Conservation (phyloP, 2,329 filamentous ascomycete species). For the Stemphylium vesicarium region DNA sequence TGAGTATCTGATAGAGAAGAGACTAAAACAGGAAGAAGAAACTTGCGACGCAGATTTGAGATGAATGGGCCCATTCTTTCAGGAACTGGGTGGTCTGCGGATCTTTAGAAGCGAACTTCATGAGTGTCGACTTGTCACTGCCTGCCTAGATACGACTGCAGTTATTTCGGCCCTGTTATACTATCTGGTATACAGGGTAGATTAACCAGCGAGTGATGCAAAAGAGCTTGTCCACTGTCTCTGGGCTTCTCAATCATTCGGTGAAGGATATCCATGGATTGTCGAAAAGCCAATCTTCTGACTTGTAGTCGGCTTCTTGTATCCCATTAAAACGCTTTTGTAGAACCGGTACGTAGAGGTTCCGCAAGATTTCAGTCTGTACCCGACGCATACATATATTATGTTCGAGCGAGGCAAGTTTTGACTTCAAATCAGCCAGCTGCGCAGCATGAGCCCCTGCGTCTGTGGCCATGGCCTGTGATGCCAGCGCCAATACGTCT, state of each 20-base stretch:
- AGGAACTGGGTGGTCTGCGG: conserved; percentile 34
- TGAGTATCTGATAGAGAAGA: conserved; percentile 18
- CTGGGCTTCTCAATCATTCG: conserved; percentile 13
- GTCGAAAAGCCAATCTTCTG: conserved; percentile 22
- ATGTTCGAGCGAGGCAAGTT: conserved; percentile 11
- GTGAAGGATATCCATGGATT: conserved; percentile 4
- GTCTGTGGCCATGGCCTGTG: background rate
- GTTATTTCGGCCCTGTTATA: no score
- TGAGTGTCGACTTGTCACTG: conserved; percentile 57
- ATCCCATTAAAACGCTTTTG: conserved; percentile 3
- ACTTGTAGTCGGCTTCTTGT: background rate
- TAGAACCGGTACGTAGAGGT: conserved; percentile 7
- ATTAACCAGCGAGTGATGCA: conserved; percentile 21
- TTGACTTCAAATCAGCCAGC: conserved; percentile 13
- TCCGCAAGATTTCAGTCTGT: background rate
- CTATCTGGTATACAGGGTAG: background rate
- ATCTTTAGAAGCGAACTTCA: conserved; percentile 35
- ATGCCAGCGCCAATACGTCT: background rate
- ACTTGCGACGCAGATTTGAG: conserved; percentile 36
- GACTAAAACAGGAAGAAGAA: conserved; percentile 24
- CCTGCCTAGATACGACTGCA: conserved; percentile 42
- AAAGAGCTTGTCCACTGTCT: conserved; percentile 2
- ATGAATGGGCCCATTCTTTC: conserved; percentile 42
- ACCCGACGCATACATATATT: conserved; percentile 2
- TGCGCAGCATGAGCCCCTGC: background rate